Percentiles rank a stretch among this genome's conserved stretches.
Conservation (phyloP, 1,284 basidiomycete species). For the Nidula niveotomentosa region DNA sequence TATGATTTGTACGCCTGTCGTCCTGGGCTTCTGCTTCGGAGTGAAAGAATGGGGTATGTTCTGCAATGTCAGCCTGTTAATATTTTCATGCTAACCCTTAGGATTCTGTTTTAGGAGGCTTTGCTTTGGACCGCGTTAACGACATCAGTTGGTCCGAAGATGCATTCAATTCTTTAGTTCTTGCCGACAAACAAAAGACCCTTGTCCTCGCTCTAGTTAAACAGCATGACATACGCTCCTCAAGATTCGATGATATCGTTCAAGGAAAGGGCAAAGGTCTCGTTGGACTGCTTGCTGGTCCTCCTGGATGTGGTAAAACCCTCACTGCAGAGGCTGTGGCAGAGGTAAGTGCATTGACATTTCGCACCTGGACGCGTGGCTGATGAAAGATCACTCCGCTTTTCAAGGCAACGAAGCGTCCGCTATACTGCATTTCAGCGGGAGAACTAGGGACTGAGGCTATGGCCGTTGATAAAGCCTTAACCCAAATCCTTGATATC, state of each 20-base stretch:
- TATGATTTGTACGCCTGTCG: constrained; percentile 23
- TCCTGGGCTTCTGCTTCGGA: constrained; percentile 26
- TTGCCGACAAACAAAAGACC: constrained; percentile 26
- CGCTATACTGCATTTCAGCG: constrained; percentile 30
- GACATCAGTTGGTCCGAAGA: constrained; percentile 27
- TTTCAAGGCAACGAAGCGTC: constrained; percentile 15
- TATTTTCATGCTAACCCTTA: not conserved
- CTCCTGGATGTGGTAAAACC: constrained; percentile 31
- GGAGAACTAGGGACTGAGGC: constrained; percentile 29
- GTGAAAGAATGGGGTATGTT: constrained; percentile 26
- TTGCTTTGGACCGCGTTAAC: constrained; percentile 21
- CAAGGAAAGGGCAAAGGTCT: constrained; percentile 28
- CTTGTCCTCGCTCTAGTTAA: constrained; percentile 25
- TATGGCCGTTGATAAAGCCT: constrained; percentile 17
- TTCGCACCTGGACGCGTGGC: no score
- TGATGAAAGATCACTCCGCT: no score
- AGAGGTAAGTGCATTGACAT: constrained; percentile 12
- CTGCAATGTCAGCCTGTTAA: not conserved
- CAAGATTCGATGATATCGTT: constrained; percentile 27
- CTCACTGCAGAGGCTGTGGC: constrained; percentile 35
- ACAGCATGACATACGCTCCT: constrained; percentile 15
- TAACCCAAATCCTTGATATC: constrained; percentile 24
- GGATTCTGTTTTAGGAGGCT: constrained; percentile 17
- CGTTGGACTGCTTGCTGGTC: constrained; percentile 10
- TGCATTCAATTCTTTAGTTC: constrained; percentile 24